Conservation (phyloP, 768 basidiomycete species). For the Hypsizygus marmoreus region DNA sequence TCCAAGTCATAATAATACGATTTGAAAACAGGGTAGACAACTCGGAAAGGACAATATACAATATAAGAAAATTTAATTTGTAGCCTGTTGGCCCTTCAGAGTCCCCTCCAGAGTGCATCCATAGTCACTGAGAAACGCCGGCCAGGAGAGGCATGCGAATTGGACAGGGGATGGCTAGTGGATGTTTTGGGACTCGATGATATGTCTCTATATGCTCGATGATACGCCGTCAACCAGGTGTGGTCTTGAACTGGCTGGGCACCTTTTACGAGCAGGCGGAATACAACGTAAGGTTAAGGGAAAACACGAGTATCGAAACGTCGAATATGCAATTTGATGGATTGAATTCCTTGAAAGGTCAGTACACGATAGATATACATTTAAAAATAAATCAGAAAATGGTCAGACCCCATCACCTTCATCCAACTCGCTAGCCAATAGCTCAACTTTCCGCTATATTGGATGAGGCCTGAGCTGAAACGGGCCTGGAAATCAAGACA, state of each 20-base stretch:
- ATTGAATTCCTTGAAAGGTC: conserved; percentile 12
- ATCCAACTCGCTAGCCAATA: conserved; percentile 64
- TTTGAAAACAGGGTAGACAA: no score
- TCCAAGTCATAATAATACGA: not conserved
- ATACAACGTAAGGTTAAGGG: not conserved
- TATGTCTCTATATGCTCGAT: conserved; percentile 64
- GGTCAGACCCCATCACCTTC: conserved; percentile 54
- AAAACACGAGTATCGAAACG: not conserved
- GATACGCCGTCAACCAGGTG: conserved; percentile 72
- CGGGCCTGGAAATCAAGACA: not conserved
- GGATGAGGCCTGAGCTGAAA: conserved; percentile 25
- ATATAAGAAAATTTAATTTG: no score
- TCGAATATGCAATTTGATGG: not conserved
- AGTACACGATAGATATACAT: conserved; percentile 17
- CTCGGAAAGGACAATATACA: no score
- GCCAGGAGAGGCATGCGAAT: no score
- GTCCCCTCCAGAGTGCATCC: no score
- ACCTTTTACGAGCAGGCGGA: conserved; percentile 71
- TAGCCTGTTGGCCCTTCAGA: no score
- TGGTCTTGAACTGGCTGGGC: conserved; percentile 62
- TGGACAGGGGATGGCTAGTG: not conserved
- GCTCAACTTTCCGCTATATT: conserved; percentile 63
- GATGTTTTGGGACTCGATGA: not conserved
- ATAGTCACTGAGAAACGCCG: no score
- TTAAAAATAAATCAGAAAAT: not conserved